phyloP scores from a whole-genome alignment of 805 yeast genomes.

The Clavispora asparagi region DNA sequence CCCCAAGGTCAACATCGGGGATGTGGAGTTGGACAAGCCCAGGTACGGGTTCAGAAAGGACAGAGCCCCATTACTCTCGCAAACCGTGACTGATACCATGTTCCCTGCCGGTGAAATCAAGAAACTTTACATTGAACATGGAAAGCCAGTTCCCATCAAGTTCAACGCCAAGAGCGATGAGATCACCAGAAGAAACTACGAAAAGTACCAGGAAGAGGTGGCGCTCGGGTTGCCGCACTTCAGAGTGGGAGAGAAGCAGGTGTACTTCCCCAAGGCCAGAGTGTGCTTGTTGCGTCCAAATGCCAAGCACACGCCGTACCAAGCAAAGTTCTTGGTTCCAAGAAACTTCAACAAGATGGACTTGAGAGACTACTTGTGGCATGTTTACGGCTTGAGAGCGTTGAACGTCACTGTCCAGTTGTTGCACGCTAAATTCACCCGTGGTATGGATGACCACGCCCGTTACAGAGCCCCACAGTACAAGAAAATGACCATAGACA shows the following conservation, averaged over 20 bases:
- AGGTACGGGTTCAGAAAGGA: constrained; percentile 35
- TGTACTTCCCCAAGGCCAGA: constrained; percentile 83
- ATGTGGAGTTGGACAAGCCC: constrained; percentile 34
- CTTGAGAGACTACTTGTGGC: constrained; percentile 86
- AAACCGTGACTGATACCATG: constrained; percentile 34
- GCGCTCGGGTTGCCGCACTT: constrained; percentile 72
- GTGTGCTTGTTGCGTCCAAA: constrained; percentile 79
- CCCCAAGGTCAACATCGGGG: constrained; percentile 36
- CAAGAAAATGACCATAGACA: constrained; percentile 95
- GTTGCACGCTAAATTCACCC: constrained; percentile 61
- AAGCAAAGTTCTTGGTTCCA: constrained; percentile 94
- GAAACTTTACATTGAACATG: constrained; percentile 28
- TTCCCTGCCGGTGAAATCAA: constrained; percentile 35
- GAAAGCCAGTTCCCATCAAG: constrained; percentile 40
- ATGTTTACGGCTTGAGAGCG: constrained; percentile 86
- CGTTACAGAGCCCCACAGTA: constrained; percentile 75
- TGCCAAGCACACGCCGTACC: constrained; percentile 96
- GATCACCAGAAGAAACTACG: constrained; percentile 34
- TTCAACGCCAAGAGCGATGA: constrained; percentile 29
- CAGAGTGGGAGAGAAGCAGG: constrained; percentile 67
- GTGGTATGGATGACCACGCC: constrained; percentile 51
- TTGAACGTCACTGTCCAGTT: constrained; percentile 83
- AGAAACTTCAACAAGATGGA: constrained; percentile 90
- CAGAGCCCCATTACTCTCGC: constrained; percentile 35
- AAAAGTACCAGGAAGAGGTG: constrained; percentile 44